phyloP scores from a whole-genome alignment of 179 eudicot species.

The Camellia oleifera region DNA sequence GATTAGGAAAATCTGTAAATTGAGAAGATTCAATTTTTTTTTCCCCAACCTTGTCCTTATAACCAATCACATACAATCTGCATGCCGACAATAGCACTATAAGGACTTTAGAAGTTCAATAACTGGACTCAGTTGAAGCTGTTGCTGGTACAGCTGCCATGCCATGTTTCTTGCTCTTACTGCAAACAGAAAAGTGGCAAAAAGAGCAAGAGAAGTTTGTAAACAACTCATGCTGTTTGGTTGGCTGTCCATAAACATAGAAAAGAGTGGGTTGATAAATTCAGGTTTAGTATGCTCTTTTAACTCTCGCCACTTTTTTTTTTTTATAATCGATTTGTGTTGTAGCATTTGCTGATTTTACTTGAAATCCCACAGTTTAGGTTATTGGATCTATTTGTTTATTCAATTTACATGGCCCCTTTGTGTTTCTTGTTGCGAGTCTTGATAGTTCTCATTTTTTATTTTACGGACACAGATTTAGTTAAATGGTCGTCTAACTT shows the following conservation, averaged over 20 bases:
- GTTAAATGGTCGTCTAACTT: too few relatives aligned
- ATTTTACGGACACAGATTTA: too few relatives aligned
- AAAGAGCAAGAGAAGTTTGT: constrained; percentile 11
- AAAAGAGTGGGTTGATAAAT: background rate
- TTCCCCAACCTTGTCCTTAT: constrained; percentile 3
- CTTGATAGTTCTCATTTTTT: background rate
- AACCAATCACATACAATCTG: background rate
- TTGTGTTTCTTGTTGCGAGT: background rate
- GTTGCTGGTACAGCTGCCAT: background rate
- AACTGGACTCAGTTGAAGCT: background rate
- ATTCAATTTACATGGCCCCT: background rate
- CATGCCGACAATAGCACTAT: background rate
- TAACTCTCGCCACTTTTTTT: background rate
- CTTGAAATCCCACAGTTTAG: background rate
- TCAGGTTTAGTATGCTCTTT: background rate
- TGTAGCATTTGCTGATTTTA: background rate
- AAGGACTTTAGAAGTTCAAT: too few relatives aligned
- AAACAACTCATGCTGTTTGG: background rate
- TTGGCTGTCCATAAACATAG: background rate
- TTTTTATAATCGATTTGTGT: background rate
- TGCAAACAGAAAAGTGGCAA: constrained; percentile 8
- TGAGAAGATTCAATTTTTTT: constrained; percentile 8
- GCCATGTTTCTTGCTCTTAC: constrained; percentile 10
- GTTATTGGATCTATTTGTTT: constrained; percentile 6
- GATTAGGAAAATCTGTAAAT: constrained; percentile 25